These are phyloP conservation scores for Carex scoparia DNA, from an alignment of 176 grass and related monocot species.

Conservation along the genomic window DNA sequence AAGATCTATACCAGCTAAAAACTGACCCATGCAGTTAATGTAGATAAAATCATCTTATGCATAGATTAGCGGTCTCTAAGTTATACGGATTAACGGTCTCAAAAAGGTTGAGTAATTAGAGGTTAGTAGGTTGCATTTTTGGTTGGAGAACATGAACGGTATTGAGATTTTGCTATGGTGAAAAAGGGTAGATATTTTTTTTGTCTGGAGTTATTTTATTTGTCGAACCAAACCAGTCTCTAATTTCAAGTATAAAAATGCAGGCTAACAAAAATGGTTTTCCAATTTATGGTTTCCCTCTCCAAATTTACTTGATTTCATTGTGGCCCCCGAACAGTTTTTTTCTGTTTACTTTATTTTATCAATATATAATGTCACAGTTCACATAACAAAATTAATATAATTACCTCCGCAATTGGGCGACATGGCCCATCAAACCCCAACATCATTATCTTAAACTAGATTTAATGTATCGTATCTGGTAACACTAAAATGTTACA, in stretches of 20 bases:
- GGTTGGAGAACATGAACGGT: background rate
- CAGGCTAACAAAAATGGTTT: background rate
- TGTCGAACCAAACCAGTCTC: background rate
- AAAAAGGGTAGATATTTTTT: background rate
- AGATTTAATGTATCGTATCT: too few relatives aligned
- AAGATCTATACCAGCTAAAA: background rate
- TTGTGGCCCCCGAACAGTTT: background rate
- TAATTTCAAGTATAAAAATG: background rate
- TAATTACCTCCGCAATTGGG: background rate
- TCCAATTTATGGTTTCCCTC: background rate
- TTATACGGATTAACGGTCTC: background rate
- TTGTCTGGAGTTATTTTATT: background rate
- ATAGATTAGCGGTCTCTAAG: background rate
- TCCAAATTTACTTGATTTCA: background rate
- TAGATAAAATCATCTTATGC: background rate
- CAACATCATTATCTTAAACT: too few relatives aligned
- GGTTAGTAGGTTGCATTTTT: background rate
- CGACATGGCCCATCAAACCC: too few relatives aligned
- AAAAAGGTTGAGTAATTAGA: background rate
- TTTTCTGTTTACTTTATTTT: background rate
- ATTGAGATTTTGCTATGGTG: background rate
- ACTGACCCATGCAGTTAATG: background rate
- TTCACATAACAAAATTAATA: background rate
- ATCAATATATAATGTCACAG: background rate
- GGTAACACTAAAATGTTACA: too few relatives aligned